Base-by-base conservation (phyloP, 2,329 filamentous ascomycete genomes). In the Trichoderma atroviride region DNA sequence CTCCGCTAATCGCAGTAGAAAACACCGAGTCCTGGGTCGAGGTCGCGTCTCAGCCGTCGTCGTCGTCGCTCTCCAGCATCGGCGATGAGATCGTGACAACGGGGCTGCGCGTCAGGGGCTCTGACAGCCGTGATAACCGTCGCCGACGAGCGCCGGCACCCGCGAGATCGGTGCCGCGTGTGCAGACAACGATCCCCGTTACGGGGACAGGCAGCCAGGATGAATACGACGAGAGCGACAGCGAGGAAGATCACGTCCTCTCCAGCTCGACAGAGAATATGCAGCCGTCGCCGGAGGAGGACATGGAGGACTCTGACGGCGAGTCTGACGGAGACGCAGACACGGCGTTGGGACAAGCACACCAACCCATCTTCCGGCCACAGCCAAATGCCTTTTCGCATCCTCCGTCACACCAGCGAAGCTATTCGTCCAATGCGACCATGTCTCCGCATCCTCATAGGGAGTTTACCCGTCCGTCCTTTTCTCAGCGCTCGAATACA, bases 351-450 rank as follows among this genome's bases (percentile, higher is more conserved):
- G 94, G 93, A 55, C 80, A 81, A 59, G 81, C 81, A 19, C 83
- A 87, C 71, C 80, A 82, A 47, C 79, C 83, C 5, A 78, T 81
- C 53, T 97, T 97, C 78, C 91, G 90, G 27, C 95, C 95, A 11
- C 93, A 97, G 75, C 94, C 94, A 7, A 97, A 97, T 76, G 93
- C 92, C 47, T 97, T 97, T 78, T 92, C 93, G 0, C 94, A 97
- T 76, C 93, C 93, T 3, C 91, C 92, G 1, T 83, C 84, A 16
- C 78, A 84, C 72, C 82, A 85, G 56, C 81, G 85, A 57, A 81
- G 81, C 69, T 82, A 86, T 73, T 87, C 86, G 13, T 80, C 84
- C 37, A 82, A 80, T 69, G 85, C 84, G 11, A 78, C 81, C 69
- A 82, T 83, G 74, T 81, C 83, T 29, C 80, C 83, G 61, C 84